Base-by-base conservation (phyloP, 306 rosid species). In the Vigna unguiculata region DNA sequence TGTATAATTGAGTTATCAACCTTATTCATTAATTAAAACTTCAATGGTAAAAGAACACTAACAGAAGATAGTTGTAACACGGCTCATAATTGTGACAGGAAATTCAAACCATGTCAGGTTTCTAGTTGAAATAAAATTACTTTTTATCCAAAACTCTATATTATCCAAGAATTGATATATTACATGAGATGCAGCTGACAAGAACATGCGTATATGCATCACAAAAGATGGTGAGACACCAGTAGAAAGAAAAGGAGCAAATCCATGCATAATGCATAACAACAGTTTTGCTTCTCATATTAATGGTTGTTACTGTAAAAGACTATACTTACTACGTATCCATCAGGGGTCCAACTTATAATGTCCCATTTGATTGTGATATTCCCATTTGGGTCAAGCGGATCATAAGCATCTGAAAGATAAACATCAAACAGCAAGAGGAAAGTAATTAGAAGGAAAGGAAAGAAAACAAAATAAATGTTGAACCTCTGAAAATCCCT, bases 301-400 rank as follows among this genome's bases (percentile, higher is more conserved):
- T 17, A 22, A 69, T 69, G 40, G 20, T 32, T 16, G 25, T 53
- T 53, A 45, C n/a, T 55, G 62, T 36, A 30, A 62, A 62, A 66
- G 9, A 58, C 17, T 13, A 61, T 49, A 86, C 97, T 88, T 85
- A 92, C 96, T 59, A 90, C 88, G 74, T 92, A 92, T 69, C 97
- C 97, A 86, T 92, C 97, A 41, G 91, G 34, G 45, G 91, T 81
- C 97, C 97, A 92, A 65, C 80, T 84, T 11, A 83, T 84, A 20
- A 92, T 72, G 79, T 92, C 97, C 97, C 97, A 92, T 83, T 87
- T 88, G 85, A 92, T 86, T 24, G 97, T 90, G 84, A 92, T 87
- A 57, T 90, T 92, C 55, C 96, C 97, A 78, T 71, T 84, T 43
- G 96, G 97, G 62, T 92, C 97, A 68, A 86, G 96, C 40, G 97